Evolutionary conservation across 2,329 filamentous ascomycete genomes (phyloP).

Genomic region (Hypoxylon sp.): DNA sequence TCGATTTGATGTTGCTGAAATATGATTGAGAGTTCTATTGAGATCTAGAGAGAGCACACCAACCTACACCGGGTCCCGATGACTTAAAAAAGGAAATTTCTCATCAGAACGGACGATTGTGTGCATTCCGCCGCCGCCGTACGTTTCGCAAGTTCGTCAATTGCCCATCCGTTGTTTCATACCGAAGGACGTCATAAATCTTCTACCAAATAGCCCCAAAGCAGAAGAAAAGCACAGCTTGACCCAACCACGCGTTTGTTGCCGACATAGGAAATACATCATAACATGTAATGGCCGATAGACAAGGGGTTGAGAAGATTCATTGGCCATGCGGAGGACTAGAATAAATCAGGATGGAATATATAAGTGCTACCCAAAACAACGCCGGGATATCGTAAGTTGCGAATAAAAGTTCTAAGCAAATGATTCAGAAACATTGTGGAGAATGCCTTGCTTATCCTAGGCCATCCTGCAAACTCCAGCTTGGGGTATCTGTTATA

Average conservation of each 20-base stretch:
- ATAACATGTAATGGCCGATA: conserved; percentile 15
- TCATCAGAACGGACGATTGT: conserved; percentile 32
- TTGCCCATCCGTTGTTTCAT: conserved; percentile 26
- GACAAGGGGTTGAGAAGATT: background rate
- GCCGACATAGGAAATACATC: conserved; percentile 20
- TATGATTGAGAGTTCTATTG: conserved; percentile 38
- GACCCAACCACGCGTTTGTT: background rate
- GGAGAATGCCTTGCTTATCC: conserved; percentile 17
- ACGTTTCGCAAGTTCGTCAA: conserved; percentile 32
- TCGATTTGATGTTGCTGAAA: conserved; percentile 13
- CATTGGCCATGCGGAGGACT: background rate
- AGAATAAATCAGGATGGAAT: conserved; percentile 21
- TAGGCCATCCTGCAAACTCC: conserved; percentile 38
- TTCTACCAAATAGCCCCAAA: conserved; percentile 26
- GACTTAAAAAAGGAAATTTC: conserved; percentile 30
- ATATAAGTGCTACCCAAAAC: conserved; percentile 25
- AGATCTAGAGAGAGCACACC: conserved; percentile 38
- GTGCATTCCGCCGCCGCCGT: conserved; percentile 29
- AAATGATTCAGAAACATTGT: conserved; percentile 25
- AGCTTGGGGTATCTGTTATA: conserved; percentile 46
- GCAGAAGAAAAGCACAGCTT: conserved; percentile 13
- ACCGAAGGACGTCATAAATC: conserved; percentile 16
- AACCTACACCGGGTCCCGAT: conserved; percentile 26
- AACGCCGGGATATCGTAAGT: conserved; percentile 41
- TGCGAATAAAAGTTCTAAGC: conserved; percentile 14